Evolutionary conservation across 768 basidiomycete genomes (phyloP), one percentile per base, ranked within the genome.

Genomic region (Austroboletus eburneus): DNA sequence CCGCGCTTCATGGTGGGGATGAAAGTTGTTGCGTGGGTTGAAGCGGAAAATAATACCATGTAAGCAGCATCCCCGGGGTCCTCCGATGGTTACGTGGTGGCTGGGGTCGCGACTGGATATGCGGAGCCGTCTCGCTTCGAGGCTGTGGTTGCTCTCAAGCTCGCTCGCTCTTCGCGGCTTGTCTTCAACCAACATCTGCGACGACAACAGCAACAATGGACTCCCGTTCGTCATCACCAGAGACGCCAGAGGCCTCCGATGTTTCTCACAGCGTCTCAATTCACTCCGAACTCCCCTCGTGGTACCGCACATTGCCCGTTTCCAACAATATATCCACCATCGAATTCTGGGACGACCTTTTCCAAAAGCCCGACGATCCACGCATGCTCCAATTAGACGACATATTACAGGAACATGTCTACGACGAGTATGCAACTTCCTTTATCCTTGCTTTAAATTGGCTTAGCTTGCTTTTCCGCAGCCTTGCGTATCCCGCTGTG

Each of bases 151-250:
- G 34, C 17, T n/a, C 34, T 10, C 34, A n/a, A 17, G 8, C n/a
- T 35, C 34, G 36, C 44, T 39, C 45, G 38, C 41, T 46, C 32
- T 45, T 40, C 39, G 37, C n/a, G 37, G 35, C 33, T 36, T 39
- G 45, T 52, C 27, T 43, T 48, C 45, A 43, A 18, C 49, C 61
- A 4, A 82, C 82, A 82, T 80, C 82, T 52, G 76, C 80, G 49
- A 77, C 81, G 57, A 75, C 81, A 12, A 66, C 74, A 34, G 45
- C 27, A 21, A 72, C 79, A 17, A 67, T 72, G 49, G 72, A 70
- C 59, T 85, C 87, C 44, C 82, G 87, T 37, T 87, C 86, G 4
- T 76, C 84, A 2, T 87, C 87, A 0, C 87, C 87, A 6, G 66
- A 72, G 38, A 87, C 85, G 0, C 85, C 87, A 43, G 83, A 83